Evolutionary conservation across 768 basidiomycete species (phyloP).

Genomic region (Lactarius deliciosus): DNA sequence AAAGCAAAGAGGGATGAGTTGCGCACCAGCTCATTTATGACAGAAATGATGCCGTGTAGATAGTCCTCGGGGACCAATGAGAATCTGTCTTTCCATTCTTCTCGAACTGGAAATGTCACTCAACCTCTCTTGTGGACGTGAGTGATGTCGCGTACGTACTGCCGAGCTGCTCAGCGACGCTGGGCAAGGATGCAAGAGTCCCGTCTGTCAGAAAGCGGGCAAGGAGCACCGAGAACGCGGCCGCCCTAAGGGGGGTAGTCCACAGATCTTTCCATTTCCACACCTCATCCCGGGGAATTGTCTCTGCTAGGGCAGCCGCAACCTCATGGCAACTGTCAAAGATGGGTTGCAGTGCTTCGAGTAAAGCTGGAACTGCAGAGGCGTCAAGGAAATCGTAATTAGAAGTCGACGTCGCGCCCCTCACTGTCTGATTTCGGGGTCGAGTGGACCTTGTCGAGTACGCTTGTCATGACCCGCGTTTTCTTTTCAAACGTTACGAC

Average conservation of each 20-base stretch:
- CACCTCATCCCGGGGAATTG: slow-evolving; percentile 69
- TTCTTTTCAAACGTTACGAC: slow-evolving; percentile 75
- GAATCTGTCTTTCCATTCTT: slow-evolving; percentile 68
- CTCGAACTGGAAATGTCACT: slow-evolving; percentile 32
- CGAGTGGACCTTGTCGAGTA: slow-evolving; percentile 78
- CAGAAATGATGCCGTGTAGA: slow-evolving; percentile 71
- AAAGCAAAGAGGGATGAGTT: background rate
- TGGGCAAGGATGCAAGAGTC: slow-evolving; percentile 55
- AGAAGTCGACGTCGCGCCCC: slow-evolving; percentile 9
- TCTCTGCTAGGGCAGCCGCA: slow-evolving; percentile 49
- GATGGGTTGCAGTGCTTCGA: slow-evolving; percentile 56
- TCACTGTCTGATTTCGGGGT: slow-evolving; percentile 60
- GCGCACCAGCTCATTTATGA: slow-evolving; percentile 79
- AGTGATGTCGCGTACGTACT: slow-evolving; percentile 46
- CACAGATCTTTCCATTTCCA: slow-evolving; percentile 89
- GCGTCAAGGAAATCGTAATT: slow-evolving; percentile 3
- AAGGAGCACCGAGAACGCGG: slow-evolving; percentile 64
- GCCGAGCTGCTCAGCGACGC: slow-evolving; percentile 57
- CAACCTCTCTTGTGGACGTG: background rate
- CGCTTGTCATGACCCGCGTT: slow-evolving; percentile 66
- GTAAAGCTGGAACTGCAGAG: slow-evolving; percentile 54
- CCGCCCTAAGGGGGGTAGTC: slow-evolving; percentile 65
- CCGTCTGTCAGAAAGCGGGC: slow-evolving; percentile 62
- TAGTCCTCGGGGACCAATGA: slow-evolving; percentile 73
- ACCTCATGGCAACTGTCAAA: slow-evolving; percentile 55